These are phyloP conservation scores for Coemansia aciculifera DNA, from an alignment of 192 early-diverging fungal genomes.

Conservation along the genomic window DNA sequence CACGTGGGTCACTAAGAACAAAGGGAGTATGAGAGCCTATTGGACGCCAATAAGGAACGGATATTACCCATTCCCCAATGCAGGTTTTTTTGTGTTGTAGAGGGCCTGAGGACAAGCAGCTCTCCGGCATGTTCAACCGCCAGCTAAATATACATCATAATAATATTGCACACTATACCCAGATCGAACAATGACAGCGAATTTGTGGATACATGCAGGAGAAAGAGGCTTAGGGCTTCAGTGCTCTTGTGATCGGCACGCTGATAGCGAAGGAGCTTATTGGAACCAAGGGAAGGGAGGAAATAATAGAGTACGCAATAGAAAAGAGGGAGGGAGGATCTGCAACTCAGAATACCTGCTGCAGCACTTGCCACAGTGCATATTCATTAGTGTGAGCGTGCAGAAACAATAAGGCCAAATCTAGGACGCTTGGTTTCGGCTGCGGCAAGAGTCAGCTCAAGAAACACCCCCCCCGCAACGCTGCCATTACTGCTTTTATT, in stretches of 20 bases:
- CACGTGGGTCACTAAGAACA: conserved; percentile 1
- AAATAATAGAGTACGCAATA: background rate
- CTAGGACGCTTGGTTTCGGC: background rate
- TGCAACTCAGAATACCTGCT: background rate
- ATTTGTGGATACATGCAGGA: conserved; percentile 6
- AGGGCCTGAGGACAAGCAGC: background rate
- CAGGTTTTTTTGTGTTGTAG: background rate
- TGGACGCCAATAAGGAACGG: background rate
- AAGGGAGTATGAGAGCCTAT: background rate
- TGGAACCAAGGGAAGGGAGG: background rate
- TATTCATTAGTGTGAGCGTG: background rate
- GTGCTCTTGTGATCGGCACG: background rate
- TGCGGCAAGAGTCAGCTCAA: background rate
- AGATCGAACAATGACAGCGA: background rate
- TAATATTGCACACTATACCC: background rate
- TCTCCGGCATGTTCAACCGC: conserved; percentile 4
- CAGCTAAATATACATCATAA: background rate
- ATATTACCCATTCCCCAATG: background rate
- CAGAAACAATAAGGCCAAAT: conserved; percentile 3
- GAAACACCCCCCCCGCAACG: background rate
- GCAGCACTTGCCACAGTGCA: background rate
- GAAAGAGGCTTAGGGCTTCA: conserved; percentile 2
- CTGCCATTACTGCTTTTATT: background rate
- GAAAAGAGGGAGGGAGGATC: background rate
- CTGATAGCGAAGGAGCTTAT: background rate